phyloP scores from a whole-genome alignment of 2,329 filamentous ascomycete species.

The Blastomyces silverae region DNA sequence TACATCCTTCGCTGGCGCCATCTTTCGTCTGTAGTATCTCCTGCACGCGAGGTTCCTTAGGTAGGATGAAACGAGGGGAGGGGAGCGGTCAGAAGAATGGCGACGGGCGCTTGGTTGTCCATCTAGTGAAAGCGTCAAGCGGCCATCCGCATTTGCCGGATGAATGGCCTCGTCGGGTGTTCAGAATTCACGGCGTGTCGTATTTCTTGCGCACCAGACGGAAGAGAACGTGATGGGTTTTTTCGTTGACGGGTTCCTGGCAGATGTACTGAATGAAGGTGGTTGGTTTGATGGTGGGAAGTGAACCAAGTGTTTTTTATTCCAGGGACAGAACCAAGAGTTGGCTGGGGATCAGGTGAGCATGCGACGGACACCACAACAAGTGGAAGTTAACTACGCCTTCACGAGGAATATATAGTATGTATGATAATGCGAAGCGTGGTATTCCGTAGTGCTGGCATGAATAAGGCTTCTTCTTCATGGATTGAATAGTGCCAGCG shows the following conservation, averaged over 20 bases:
- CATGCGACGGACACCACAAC: no score
- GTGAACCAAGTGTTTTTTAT: no score
- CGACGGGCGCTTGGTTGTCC: background rate
- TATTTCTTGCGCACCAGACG: background rate
- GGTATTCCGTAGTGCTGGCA: no score
- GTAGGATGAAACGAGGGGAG: background rate
- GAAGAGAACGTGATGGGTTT: background rate
- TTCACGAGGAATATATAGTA: no score
- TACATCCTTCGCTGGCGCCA: constrained; percentile 12
- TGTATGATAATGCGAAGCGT: no score
- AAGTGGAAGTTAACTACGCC: no score
- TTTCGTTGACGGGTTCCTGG: background rate
- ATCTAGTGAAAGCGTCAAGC: constrained; percentile 3
- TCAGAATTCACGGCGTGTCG: background rate
- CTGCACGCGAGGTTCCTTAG: background rate
- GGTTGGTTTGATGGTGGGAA: background rate
- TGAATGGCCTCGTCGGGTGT: background rate
- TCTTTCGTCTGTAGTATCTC: constrained; percentile 1
- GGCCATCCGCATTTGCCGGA: background rate
- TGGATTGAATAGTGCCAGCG: no score
- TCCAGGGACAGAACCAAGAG: no score
- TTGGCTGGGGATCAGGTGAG: no score
- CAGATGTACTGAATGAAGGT: background rate
- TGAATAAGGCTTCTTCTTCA: no score
- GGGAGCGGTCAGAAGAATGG: background rate